Evolutionary conservation across 1,284 basidiomycete genomes (phyloP).

Genomic region (Taiwanofungus camphoratus): DNA sequence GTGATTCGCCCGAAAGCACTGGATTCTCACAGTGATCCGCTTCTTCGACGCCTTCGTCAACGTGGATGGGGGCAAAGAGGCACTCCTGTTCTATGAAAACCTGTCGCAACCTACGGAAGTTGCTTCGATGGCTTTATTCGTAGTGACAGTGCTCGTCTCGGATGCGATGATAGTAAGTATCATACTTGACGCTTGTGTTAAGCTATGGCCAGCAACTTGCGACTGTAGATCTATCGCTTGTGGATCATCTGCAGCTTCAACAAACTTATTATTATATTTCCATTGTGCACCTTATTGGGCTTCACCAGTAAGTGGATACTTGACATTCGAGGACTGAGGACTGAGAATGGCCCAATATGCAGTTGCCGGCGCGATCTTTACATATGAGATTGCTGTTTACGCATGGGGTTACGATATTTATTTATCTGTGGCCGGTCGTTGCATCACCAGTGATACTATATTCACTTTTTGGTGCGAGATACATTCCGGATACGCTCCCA

Average conservation of each 20-base stretch:
- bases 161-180: constrained; percentile 8
- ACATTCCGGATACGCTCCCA: not conserved
- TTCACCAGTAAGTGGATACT: not conserved
- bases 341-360: not conserved
- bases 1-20: too few species aligned
- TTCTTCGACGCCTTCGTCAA: constrained; percentile 7
- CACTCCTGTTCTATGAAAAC: constrained; percentile 7
- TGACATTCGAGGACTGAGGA: not conserved
- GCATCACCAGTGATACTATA: not conserved
- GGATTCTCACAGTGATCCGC: constrained; percentile 4
- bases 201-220: too few species aligned
- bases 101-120: constrained; percentile 4
- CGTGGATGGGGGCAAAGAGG: not conserved
- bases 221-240: constrained; percentile 6
- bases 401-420: not conserved
- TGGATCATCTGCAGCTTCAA: constrained; percentile 9
- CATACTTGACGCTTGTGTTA: not conserved
- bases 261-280: constrained; percentile 3
- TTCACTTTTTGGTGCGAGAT: not conserved
- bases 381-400: too few species aligned
- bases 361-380: not conserved
- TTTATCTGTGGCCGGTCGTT: not conserved
- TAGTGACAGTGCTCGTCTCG: constrained; percentile 3
- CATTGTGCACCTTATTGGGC: not conserved
- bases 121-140: constrained; percentile 3